Conservation (phyloP, 208 protist genomes). For the Jaenimonas drosophilae region DNA sequence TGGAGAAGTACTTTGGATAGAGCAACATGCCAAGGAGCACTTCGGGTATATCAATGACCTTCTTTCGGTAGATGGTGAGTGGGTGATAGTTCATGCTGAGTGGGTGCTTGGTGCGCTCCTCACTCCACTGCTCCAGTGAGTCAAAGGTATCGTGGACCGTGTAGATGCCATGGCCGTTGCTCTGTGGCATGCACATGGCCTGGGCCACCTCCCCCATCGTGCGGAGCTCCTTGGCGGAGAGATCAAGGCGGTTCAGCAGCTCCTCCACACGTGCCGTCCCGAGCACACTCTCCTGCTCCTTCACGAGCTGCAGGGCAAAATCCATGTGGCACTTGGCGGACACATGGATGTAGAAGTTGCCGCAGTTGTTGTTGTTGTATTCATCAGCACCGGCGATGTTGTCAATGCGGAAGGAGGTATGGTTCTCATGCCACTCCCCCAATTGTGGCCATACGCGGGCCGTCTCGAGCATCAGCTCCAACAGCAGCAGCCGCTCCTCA, state of each 20-base stretch:
- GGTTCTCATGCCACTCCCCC: constrained; percentile 74
- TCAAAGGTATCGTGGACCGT: constrained; percentile 86
- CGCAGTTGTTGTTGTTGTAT: constrained; percentile 66
- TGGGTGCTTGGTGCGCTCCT: constrained; percentile 57
- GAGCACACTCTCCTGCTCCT: constrained; percentile 32
- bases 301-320: constrained; percentile 36
- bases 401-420: constrained; percentile 70
- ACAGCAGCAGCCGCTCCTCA: constrained; percentile 47
- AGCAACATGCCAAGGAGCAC: constrained; percentile 81
- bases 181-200: constrained; percentile 45
- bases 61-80: constrained; percentile 75
- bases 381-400: constrained; percentile 78
- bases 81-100: constrained; percentile 88
- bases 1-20: constrained; percentile 69
- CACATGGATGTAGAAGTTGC: constrained; percentile 87
- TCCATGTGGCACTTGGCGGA: constrained; percentile 76
- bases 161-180: constrained; percentile 66
- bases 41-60: constrained; percentile 83
- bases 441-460: constrained; percentile 76
- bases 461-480: constrained; percentile 86
- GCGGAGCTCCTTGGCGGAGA: constrained; percentile 52
- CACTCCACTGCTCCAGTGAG: constrained; percentile 55
- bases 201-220: constrained; percentile 35
- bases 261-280: constrained; percentile 23
- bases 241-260: constrained; percentile 45